Base-by-base conservation (phyloP, 805 yeast species). In the Cyberlindnera maritima region DNA sequence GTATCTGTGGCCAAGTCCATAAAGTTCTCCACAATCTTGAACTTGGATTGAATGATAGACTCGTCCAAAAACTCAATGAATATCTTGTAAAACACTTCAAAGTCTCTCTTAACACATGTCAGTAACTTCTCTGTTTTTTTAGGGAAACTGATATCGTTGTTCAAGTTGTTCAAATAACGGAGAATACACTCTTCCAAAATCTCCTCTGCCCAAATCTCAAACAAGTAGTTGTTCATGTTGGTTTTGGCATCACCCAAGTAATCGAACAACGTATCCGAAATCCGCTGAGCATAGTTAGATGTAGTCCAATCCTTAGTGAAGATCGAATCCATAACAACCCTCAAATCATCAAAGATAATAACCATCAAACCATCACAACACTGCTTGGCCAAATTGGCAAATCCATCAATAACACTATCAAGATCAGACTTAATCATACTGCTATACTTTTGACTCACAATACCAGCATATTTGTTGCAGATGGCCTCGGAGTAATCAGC, bases 181-280 rank as follows among this genome's bases (percentile, higher is more conserved):
- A 79, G 57, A 5, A 81, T 66, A 3, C 77, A 66, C 49, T 74
- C 82, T 38, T 80, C 80, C 36, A 80, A 63, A 29, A 79, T 63
- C 43, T 75, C 76, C 42, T 80, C 85, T 8, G 77, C 59, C 44
- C 81, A 68, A 15, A 79, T 71, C 29, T 75, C 81, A 57, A 76
- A 79, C 33, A 82, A 65, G 44, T 77, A 75, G n/a, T 72, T 69
- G 47, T 79, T 75, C 70, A 80, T 65, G 29, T 71, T 71, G 28
- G 65, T 71, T 55, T 79, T 69, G 41, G 85, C 74, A 47, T 88
- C 96, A 17, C 71, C 73, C 63, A 85, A 69, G 63, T 85, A 88
- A 58, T 88, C 96, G 33, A 70, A 74, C n/a, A 87, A 70, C 0
- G 96, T 88, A 54, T 83, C 89, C 2, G 79, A 75, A 26, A 86